phyloP scores from a whole-genome alignment of 2,329 filamentous ascomycete species.

The Aspergillus pseudoterreus region DNA sequence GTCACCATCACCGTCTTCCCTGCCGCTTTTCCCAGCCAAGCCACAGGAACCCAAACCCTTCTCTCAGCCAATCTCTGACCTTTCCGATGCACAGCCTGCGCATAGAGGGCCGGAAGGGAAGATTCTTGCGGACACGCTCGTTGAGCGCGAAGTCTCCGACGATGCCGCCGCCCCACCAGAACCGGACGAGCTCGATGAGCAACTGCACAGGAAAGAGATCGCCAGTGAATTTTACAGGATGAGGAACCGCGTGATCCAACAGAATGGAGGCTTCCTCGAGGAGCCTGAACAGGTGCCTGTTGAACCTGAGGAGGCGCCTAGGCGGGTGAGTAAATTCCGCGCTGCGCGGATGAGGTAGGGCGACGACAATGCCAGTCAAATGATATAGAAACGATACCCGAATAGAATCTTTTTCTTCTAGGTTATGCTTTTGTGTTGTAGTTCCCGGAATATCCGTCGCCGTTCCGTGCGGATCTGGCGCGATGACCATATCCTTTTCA shows the following conservation, averaged over 20 bases:
- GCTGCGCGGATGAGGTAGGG: slow-evolving; percentile 41
- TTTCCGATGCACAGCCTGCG: slow-evolving; percentile 14
- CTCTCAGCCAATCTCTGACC: slow-evolving; percentile 33
- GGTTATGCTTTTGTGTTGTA: not conserved
- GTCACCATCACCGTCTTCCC: slow-evolving; percentile 19
- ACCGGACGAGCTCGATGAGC: slow-evolving; percentile 68
- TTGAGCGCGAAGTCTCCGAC: slow-evolving; percentile 47
- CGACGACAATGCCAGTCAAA: not conserved
- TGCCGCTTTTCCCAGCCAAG: slow-evolving; percentile 37
- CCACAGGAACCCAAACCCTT: slow-evolving; percentile 35
- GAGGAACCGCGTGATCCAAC: slow-evolving; percentile 77
- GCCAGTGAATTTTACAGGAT: slow-evolving; percentile 77
- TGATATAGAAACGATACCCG: slow-evolving; percentile 14
- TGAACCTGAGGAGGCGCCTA: slow-evolving; percentile 55
- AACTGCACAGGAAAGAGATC: slow-evolving; percentile 71
- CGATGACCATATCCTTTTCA: slow-evolving; percentile 11
- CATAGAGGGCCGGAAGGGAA: slow-evolving; percentile 44
- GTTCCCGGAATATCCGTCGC: slow-evolving; percentile 3
- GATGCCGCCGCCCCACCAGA: slow-evolving; percentile 37
- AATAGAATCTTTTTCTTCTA: slow-evolving; percentile 1
- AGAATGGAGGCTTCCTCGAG: slow-evolving; percentile 76
- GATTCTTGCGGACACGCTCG: slow-evolving; percentile 57
- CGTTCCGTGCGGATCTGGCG: not conserved
- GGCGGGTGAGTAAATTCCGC: slow-evolving; percentile 46
- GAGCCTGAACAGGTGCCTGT: slow-evolving; percentile 64